Percentiles rank a stretch among this genome's conserved stretches.
These are phyloP conservation scores for Podaxis mareebaensis DNA, from an alignment of 768 basidiomycete genomes.

Conservation along the genomic window DNA sequence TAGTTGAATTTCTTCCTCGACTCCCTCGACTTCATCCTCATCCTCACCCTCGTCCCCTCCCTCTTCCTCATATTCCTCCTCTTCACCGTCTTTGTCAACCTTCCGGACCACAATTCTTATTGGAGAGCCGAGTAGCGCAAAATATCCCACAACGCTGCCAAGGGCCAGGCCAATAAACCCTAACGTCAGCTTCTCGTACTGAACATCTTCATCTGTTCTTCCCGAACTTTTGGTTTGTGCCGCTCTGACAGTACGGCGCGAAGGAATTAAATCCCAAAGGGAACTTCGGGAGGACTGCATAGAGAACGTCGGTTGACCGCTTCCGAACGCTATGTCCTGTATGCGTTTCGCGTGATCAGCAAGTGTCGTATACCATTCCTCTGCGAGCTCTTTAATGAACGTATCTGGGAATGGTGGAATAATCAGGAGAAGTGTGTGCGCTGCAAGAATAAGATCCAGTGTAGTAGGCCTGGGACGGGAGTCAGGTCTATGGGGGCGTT, in stretches of 20 bases:
- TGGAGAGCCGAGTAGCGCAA: constrained; percentile 28
- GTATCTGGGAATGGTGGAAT: constrained; percentile 64
- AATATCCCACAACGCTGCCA: constrained; percentile 41
- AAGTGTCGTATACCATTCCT: constrained; percentile 57
- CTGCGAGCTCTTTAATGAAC: constrained; percentile 53
- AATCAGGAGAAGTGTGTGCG: constrained; percentile 63
- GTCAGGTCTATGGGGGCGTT: constrained; percentile 12
- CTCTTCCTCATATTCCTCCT: constrained; percentile 11
- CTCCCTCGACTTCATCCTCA: constrained; percentile 1
- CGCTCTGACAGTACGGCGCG: constrained; percentile 26
- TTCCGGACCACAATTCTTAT: constrained; percentile 14
- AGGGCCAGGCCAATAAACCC: constrained; percentile 50
- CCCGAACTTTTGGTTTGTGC: constrained; percentile 16
- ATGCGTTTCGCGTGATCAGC: constrained; percentile 59
- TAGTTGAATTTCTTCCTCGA: not conserved
- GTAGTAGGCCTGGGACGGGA: constrained; percentile 49
- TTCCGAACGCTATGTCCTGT: constrained; percentile 28
- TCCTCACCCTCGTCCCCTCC: constrained; percentile 11
- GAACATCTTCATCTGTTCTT: constrained; percentile 42
- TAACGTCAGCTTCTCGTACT: constrained; percentile 52
- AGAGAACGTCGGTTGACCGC: constrained; percentile 21
- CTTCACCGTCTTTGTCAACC: constrained; percentile 14
- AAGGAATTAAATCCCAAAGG: constrained; percentile 41
- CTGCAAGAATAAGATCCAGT: constrained; percentile 66
- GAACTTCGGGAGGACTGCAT: constrained; percentile 4